Conservation (phyloP, 2,329 filamentous ascomycete species). For the Fusarium sp. region DNA sequence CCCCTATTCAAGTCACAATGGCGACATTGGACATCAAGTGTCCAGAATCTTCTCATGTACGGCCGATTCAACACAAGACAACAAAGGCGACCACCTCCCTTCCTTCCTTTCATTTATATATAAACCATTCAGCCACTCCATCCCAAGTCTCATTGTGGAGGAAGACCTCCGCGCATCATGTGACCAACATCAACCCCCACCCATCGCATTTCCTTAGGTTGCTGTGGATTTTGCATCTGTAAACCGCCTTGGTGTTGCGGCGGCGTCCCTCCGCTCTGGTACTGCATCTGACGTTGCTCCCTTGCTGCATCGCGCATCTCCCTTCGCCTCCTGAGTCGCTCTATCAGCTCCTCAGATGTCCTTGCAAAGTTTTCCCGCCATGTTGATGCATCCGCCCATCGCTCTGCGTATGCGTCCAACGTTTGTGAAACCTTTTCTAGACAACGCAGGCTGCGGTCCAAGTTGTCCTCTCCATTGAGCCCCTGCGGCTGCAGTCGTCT, state of each 20-base stretch:
- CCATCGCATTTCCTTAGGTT: slow-evolving; percentile 55
- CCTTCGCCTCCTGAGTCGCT: slow-evolving; percentile 56
- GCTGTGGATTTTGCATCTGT: slow-evolving; percentile 43
- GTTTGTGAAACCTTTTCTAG: slow-evolving; percentile 66
- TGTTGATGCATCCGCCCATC: slow-evolving; percentile 68
- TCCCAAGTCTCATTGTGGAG: slow-evolving; percentile 3
- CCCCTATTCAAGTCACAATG: background rate
- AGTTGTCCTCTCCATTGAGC: slow-evolving; percentile 59
- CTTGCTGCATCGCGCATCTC: slow-evolving; percentile 47
- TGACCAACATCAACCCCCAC: slow-evolving; percentile 58
- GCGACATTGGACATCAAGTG: background rate
- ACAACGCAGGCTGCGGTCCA: slow-evolving; percentile 67
- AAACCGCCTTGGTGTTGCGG: slow-evolving; percentile 29
- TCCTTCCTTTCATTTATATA: background rate
- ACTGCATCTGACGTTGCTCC: slow-evolving; percentile 53
- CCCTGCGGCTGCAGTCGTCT: slow-evolving; percentile 52
- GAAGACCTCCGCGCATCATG: slow-evolving; percentile 53
- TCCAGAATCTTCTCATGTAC: background rate
- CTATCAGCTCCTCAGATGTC: slow-evolving; percentile 59
- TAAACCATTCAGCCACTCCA: background rate
- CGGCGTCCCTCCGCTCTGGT: slow-evolving; percentile 46
- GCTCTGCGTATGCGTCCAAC: slow-evolving; percentile 67
- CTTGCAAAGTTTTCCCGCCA: slow-evolving; percentile 66
- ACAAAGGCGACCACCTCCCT: background rate
- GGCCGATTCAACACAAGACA: background rate